Evolutionary conservation across 768 basidiomycete species (phyloP).

Genomic region (Cytidiella melzeri): DNA sequence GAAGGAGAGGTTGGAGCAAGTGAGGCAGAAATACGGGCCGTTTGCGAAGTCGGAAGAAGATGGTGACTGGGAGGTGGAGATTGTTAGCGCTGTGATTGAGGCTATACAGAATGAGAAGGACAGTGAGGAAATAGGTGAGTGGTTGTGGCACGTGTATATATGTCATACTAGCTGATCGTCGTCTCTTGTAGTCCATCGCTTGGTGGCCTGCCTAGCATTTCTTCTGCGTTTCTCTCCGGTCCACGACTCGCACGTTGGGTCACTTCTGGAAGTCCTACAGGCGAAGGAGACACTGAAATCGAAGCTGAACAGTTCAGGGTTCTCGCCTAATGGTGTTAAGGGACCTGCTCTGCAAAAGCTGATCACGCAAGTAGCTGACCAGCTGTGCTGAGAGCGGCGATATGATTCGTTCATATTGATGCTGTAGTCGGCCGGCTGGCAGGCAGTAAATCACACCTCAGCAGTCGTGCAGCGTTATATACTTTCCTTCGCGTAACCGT

Average conservation of each 20-base stretch:
- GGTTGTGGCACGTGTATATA: background rate
- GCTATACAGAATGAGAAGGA: constrained; percentile 63
- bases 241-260: constrained; percentile 44
- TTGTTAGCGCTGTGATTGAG: constrained; percentile 78
- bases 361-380: constrained; percentile 54
- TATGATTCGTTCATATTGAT: background rate
- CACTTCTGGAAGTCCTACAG: constrained; percentile 69
- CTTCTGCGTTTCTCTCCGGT: constrained; percentile 71
- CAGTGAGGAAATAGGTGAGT: constrained; percentile 78
- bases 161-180: constrained; percentile 1
- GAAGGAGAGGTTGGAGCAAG: constrained; percentile 46
- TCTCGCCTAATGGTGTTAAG: constrained; percentile 41
- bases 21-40: constrained; percentile 20
- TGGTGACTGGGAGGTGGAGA: constrained; percentile 83
- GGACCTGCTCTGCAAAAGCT: constrained; percentile 66
- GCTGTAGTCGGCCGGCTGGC: too few relatives aligned
- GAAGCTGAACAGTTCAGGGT: constrained; percentile 53
- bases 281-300: constrained; percentile 45
- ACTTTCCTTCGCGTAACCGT: too few relatives aligned
- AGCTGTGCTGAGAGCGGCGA: constrained; percentile 25
- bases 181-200: constrained; percentile 56
- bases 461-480: too few relatives aligned
- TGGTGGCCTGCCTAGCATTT: constrained; percentile 73
- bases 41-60: constrained; percentile 43
- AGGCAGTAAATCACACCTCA: too few relatives aligned